Base-by-base conservation (phyloP, 352 stramenopile genomes). In the Phytophthora vignae region DNA sequence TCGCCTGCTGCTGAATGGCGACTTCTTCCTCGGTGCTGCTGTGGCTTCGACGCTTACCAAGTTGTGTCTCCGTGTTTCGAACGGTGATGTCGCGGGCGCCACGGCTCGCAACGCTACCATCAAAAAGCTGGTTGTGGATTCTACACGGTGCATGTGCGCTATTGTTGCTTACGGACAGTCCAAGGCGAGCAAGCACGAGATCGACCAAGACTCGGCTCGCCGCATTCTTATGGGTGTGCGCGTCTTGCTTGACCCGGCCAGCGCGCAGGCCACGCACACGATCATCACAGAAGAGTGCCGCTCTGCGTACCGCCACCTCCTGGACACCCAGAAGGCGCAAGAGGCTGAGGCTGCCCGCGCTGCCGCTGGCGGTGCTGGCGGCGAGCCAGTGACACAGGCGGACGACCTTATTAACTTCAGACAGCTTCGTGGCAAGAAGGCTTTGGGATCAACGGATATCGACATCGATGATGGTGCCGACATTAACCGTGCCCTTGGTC, bases 391-490 rank as follows among this genome's bases (percentile, higher is more conserved):
- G 49, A 90, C 90, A 54, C 82, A 94, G 38, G 83, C 89, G n/a
- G 97, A 99, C 74, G 96, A 99, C 74, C 84, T 99, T 55, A 99
- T 99, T 79, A 97, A 97, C 78, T 99, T 99, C 81, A 93, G 97
- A 21, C 98, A 99, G 71, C 77, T 99, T 19, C 91, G 95, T 22
- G 93, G 88, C 49, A 93, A 97, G 69, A 96, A 98, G 64, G 94
- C 96, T 12, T 83, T 98, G 38, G 96, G 91, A 12, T 97, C 74
- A 49, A 97, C 88, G 9, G 97, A 99, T 78, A 95, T 99, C 74
- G 98, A 99, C 82, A 96, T 99, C 71, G 97, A 99, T 74, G 98
- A 99, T 79, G 98, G 98, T 53, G 92, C 93, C 27, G 97, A 99
- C 74, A 97, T 99, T 73, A 94, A 89, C 52, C 88, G 96, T 56